A percentile compares a stretch with the other conserved stretches of the same genome.
phyloP scores from a whole-genome alignment of 768 basidiomycete genomes.

The Tubosaeta sp. region DNA sequence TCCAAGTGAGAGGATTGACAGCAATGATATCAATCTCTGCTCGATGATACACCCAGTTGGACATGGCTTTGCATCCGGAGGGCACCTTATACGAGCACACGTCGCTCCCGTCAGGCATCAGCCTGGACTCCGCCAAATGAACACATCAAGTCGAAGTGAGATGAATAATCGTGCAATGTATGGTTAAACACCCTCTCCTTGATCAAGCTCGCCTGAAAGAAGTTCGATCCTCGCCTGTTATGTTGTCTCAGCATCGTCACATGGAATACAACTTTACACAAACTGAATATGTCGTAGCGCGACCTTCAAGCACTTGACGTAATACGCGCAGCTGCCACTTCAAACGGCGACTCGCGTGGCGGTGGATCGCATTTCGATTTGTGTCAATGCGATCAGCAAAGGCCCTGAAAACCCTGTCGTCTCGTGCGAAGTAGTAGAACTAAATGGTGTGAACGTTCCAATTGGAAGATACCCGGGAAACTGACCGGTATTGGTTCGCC shows the following conservation, averaged over 20 bases:
- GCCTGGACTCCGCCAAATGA: not conserved
- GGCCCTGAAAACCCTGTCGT: slow-evolving; percentile 77
- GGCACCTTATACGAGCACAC: slow-evolving; percentile 80
- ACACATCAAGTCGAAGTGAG: not conserved
- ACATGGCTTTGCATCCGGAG: slow-evolving; percentile 52
- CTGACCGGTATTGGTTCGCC: slow-evolving; percentile 73
- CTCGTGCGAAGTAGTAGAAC: slow-evolving; percentile 93
- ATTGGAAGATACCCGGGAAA: not conserved
- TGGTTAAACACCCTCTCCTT: slow-evolving; percentile 48
- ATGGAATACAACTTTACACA: slow-evolving; percentile 20
- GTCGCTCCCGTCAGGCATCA: not conserved
- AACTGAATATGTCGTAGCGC: slow-evolving; percentile 63
- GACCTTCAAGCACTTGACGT: slow-evolving; percentile 59
- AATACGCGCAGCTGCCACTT: slow-evolving; percentile 70
- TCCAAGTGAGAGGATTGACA: not conserved
- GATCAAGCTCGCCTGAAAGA: slow-evolving; percentile 59
- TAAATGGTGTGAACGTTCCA: slow-evolving; percentile 3
- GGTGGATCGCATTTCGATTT: slow-evolving; percentile 45
- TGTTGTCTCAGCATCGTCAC: slow-evolving; percentile 4
- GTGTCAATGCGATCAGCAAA: slow-evolving; percentile 43
- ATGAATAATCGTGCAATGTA: not conserved
- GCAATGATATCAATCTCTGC: slow-evolving; percentile 45
- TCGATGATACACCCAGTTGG: slow-evolving; percentile 75
- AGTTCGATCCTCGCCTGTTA: slow-evolving; percentile 60
- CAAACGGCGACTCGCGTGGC: slow-evolving; percentile 49